Conservation (phyloP, 805 yeast genomes). For the Candida suzukii region DNA sequence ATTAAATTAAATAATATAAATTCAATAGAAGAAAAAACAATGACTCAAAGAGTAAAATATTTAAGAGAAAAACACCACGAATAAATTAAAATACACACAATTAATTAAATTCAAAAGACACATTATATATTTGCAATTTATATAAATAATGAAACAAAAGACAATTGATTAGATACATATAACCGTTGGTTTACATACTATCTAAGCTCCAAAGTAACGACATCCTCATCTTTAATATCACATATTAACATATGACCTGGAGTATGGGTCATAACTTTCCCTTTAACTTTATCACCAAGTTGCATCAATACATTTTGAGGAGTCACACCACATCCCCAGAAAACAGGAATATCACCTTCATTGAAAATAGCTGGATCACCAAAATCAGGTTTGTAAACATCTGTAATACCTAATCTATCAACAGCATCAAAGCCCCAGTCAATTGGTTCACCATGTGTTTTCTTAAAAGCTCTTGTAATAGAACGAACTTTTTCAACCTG, state of each 20-base stretch:
- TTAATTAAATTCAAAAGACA: too few relatives aligned
- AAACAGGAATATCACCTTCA: conserved; percentile 32
- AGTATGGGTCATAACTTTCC: conserved; percentile 26
- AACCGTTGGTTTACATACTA: too few relatives aligned
- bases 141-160: too few relatives aligned
- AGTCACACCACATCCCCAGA: conserved; percentile 40
- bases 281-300: conserved; percentile 21
- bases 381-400: conserved; percentile 27
- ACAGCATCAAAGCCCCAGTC: conserved; percentile 35
- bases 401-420: conserved; percentile 26
- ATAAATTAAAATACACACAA: too few relatives aligned
- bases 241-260: conserved; percentile 32
- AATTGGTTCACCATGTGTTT: conserved; percentile 34
- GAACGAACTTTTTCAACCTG: conserved; percentile 24
- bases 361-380: conserved; percentile 26
- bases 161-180: too few relatives aligned
- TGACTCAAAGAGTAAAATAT: too few relatives aligned
- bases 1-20: too few relatives aligned
- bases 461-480: conserved; percentile 23
- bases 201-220: not conserved
- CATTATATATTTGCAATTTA: too few relatives aligned
- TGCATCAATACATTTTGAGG: conserved; percentile 28
- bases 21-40: too few relatives aligned
- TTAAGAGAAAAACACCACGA: too few relatives aligned
- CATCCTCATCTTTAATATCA: conserved; percentile 23